Conservation (phyloP, 305 asterid species). For the Ajuga reptans region DNA sequence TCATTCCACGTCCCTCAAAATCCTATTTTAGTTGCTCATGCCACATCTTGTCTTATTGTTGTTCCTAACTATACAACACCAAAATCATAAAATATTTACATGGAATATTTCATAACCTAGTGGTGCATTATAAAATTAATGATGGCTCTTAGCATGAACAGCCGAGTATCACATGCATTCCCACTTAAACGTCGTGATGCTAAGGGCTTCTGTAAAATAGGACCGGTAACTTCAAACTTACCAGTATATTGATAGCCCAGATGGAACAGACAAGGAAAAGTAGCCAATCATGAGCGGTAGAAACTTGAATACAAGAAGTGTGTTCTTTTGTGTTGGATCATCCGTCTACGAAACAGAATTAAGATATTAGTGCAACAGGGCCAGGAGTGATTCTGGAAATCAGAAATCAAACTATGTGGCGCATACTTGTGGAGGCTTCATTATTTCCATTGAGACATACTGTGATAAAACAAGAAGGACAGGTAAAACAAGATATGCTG, state of each 20-base stretch:
- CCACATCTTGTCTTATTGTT: neutral
- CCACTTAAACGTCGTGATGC: neutral
- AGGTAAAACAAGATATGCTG: conserved; percentile 93
- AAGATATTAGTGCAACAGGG: conserved; percentile 33
- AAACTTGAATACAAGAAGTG: conserved; percentile 85
- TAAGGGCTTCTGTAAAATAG: conserved; percentile 12
- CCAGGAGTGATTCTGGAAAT: neutral
- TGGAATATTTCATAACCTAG: neutral
- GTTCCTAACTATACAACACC: neutral
- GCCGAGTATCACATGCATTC: conserved; percentile 10
- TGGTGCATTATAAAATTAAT: neutral
- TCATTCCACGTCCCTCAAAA: neutral
- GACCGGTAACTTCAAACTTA: conserved; percentile 29
- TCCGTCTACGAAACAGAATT: conserved; percentile 63
- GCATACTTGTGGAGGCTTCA: conserved; percentile 99
- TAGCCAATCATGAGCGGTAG: conserved; percentile 99
- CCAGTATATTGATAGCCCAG: conserved; percentile 98
- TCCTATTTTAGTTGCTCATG: neutral
- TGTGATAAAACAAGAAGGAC: conserved; percentile 83
- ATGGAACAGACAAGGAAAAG: conserved; percentile 96
- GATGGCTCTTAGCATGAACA: conserved; percentile 11
- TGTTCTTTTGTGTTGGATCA: conserved; percentile 95
- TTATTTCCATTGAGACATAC: conserved; percentile 88
- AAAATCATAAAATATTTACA: neutral
- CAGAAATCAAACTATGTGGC: conserved; percentile 11